Conservation (phyloP, 257 asterid species). For the Nicotiana tabacum region DNA sequence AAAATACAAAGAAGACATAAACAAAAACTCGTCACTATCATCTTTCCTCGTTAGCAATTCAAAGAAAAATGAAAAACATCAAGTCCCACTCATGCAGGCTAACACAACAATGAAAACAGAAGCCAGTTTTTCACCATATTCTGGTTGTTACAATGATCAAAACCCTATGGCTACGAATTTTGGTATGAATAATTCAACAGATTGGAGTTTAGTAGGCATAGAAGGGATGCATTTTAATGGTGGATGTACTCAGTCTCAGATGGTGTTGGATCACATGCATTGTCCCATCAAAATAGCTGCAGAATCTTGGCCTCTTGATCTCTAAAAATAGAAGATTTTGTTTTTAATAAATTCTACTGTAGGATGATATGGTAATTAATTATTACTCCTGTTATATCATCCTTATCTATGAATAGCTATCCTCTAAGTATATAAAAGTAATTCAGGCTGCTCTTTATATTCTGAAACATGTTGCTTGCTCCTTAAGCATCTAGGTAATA, state of each 20-base stretch:
- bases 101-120: not conserved
- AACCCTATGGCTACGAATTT: not conserved
- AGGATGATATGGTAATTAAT: not conserved
- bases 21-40: not conserved
- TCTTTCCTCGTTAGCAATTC: not conserved
- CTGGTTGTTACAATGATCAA: not conserved
- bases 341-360: not conserved
- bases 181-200: not conserved
- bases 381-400: not conserved
- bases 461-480: not conserved
- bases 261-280: conserved; percentile 34
- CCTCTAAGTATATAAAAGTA: not conserved
- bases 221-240: not conserved
- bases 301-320: conserved; percentile 32
- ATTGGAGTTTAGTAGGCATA: not conserved
- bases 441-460: not conserved
- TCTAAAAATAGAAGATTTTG: not conserved
- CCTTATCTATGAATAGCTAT: not conserved
- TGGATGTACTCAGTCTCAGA: not conserved
- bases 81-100: too few relatives aligned
- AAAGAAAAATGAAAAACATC: not conserved
- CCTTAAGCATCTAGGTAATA: not conserved
- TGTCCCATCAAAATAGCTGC: conserved; percentile 21
- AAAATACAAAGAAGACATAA: not conserved
- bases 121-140: not conserved